Base-by-base conservation (phyloP, 1,284 basidiomycete genomes). In the Fomitopsis betulina region DNA sequence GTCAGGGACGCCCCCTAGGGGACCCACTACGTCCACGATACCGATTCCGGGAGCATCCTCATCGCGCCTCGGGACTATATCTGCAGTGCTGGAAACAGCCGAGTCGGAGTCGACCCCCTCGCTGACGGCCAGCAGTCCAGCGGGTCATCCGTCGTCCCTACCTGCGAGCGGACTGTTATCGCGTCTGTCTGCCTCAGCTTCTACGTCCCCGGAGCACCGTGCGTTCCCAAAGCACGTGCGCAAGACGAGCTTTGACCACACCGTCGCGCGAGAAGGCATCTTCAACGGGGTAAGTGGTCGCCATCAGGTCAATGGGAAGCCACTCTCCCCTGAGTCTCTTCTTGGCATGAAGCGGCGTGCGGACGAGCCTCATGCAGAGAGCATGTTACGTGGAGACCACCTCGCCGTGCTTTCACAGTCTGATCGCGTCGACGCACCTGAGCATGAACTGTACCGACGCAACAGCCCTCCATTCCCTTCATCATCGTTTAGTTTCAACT, bases 191-290 rank as follows among this genome's bases (percentile, higher is more conserved):
- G 67, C 77, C 49, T 69, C 69, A 62, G 72, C 67, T 57, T 63
- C 75, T 27, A 65, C 75, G 57, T 71, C 79, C 62, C 71, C 74
- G 61, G 73, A 82, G 65, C 78, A 75, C 65, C 79, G 80, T 62
- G 77, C 83, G 6, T 93, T 92, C 73, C 87, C 93, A 53, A 83
- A 87, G 60, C 87, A 90, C 68, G 90, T 94, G 58, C 84, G 94
- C 62, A 94, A 96, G 79, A 93, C 93, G 47, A 93, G 91, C 72
- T 95, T 94, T 70, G 93, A 96, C 74, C 93, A 94, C 72, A 94
- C 93, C 0, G 85, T 94, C 32, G 79, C 82, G 39, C 82, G 82
- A 64, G 83, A 89, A 62, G 84, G 82, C 45, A 80, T 86, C 57
- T 75, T 86, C 60, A 69, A 76, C 37, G 81, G 79, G 53, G 71